Evolutionary conservation across 1,139 yeast species (phyloP).

Genomic region (Hyphopichia khmerensis): DNA sequence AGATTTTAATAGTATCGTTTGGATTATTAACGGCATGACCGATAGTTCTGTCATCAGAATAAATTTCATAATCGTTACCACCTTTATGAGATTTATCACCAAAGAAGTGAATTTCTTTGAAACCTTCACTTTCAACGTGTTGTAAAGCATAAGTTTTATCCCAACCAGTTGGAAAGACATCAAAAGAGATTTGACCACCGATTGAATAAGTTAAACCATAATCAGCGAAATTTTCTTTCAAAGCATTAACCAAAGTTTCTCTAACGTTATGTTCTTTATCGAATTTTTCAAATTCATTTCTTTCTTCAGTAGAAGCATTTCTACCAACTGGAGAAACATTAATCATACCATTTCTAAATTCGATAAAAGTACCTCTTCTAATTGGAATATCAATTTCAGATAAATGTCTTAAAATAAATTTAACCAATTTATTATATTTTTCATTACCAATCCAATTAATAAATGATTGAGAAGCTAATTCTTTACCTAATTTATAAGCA

Average conservation of each 20-base stretch:
- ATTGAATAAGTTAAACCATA: slow-evolving; percentile 89
- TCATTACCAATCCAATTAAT: slow-evolving; percentile 95
- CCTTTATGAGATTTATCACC: slow-evolving; percentile 98
- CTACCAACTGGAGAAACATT: slow-evolving; percentile 98
- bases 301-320: slow-evolving; percentile 91
- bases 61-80: slow-evolving; percentile 98
- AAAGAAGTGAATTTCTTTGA: slow-evolving; percentile 89
- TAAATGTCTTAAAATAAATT: slow-evolving; percentile 81
- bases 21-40: slow-evolving; percentile 94
- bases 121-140: slow-evolving; percentile 84
- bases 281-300: slow-evolving; percentile 84
- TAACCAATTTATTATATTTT: slow-evolving; percentile 83
- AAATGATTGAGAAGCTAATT: slow-evolving; percentile 89
- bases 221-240: slow-evolving; percentile 80
- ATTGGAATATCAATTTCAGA: slow-evolving; percentile 85
- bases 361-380: slow-evolving; percentile 96
- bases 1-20: slow-evolving; percentile 79
- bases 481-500: slow-evolving; percentile 87
- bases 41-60: slow-evolving; percentile 83
- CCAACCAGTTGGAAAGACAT: slow-evolving; percentile 99
- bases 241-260: slow-evolving; percentile 77
- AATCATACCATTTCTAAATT: slow-evolving; percentile 99
- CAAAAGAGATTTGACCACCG: slow-evolving; percentile 99
- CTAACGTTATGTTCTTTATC: slow-evolving; percentile 82
- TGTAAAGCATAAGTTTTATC: slow-evolving; percentile 97